phyloP scores from a whole-genome alignment of 257 asterid species.

The Cynanchum wilfordii region DNA sequence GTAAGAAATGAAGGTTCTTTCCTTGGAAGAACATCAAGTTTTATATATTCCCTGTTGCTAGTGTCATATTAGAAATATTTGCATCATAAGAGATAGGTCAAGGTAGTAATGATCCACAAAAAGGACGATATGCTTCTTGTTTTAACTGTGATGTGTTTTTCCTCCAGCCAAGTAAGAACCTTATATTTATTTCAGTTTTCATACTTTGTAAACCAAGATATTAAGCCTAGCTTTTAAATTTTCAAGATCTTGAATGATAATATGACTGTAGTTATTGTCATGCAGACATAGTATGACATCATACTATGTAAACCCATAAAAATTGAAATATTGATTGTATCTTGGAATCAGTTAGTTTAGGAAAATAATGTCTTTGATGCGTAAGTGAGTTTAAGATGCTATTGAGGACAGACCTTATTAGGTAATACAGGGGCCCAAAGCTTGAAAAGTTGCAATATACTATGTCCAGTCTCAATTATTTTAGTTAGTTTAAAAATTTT shows the following conservation, averaged over 20 bases:
- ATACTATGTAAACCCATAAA: not conserved
- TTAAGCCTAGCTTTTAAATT: not conserved
- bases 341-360: not conserved
- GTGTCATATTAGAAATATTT: not conserved
- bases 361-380: slow-evolving; percentile 1
- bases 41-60: not conserved
- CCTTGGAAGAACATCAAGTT: not conserved
- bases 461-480: not conserved
- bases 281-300: not conserved
- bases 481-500: not conserved
- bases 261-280: too few relatives aligned
- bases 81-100: not conserved
- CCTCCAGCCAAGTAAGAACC: not conserved
- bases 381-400: not conserved
- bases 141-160: not conserved
- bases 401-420: not conserved
- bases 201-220: not conserved
- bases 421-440: not conserved
- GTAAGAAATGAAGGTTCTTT: not conserved
- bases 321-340: not conserved
- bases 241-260: not conserved
- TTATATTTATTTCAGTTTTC: not conserved
- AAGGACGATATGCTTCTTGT: not conserved
- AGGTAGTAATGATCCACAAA: not conserved
- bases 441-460: not conserved